Evolutionary conservation across 441 rosid species (phyloP), one percentile per base, ranked within the genome.

Genomic region (Pelargonium myrrhifolium): DNA sequence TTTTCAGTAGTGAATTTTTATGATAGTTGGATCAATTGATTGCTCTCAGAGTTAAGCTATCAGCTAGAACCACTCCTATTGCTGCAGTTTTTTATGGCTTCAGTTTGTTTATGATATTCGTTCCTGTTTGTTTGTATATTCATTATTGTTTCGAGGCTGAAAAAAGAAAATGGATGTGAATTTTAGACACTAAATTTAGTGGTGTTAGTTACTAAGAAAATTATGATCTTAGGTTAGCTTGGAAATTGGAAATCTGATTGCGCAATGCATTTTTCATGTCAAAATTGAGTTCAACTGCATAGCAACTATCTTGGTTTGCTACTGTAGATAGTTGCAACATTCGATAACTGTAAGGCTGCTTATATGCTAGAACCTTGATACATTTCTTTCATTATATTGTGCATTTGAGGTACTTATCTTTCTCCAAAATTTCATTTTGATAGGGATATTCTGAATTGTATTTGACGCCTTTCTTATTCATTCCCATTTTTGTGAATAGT

Each of bases 401-500:
- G 14, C 47, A 42, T 42, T 9, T 42, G 47, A 42, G 47, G 47
- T 42, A 11, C 14, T 3, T 22, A 53, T 53, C 18, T 17, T 53
- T 17, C 9, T 8, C 18, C 24, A 53, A 49, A 9, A n/a, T 20
- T 56, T 21, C 1, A 1, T 21, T 9, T 9, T 56, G 28, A 8
- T 55, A 18, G 20, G 22, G 61, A 20, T 20, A 56, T 56, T 21
- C 11, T 11, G 21, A 56, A 47, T 21, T 56, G 21, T 9, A 21
- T 56, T 56, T 56, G 0, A 56, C 21, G 20, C 10, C 61, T 9
- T 21, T 11, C 28, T 56, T 56, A 56, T 56, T 7, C 15, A 22
- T 59, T 59, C 12, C 9, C 17, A 15, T 59, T 35, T 24, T 24
- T 59, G 8, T 12, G 17, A 59, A 59, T 3, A 77, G 55, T 76